phyloP scores from a whole-genome alignment of 2,329 filamentous ascomycete species.

The Xylaria sp. region DNA sequence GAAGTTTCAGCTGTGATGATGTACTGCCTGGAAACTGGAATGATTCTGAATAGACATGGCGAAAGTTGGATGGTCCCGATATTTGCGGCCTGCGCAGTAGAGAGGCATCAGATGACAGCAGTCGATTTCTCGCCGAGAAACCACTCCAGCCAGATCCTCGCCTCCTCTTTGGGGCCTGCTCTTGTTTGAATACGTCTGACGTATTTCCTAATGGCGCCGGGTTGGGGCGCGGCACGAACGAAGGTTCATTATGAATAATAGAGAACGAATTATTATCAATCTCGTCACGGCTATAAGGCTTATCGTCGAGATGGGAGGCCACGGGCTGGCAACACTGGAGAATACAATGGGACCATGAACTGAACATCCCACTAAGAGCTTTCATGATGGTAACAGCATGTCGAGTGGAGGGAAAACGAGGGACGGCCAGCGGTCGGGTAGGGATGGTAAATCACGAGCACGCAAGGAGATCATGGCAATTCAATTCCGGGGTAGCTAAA shows the following conservation, averaged over 20 bases:
- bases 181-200: slow-evolving; percentile 47
- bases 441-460: slow-evolving; percentile 38
- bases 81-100: slow-evolving; percentile 65
- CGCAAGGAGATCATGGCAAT: slow-evolving; percentile 36
- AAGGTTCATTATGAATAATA: slow-evolving; percentile 55
- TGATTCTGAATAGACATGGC: slow-evolving; percentile 62
- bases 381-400: slow-evolving; percentile 53
- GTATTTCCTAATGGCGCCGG: slow-evolving; percentile 43
- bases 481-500: slow-evolving; percentile 42
- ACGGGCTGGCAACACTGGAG: slow-evolving; percentile 59
- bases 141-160: slow-evolving; percentile 55
- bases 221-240: slow-evolving; percentile 51
- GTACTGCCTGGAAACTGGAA: slow-evolving; percentile 46
- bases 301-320: slow-evolving; percentile 54
- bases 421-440: slow-evolving; percentile 49
- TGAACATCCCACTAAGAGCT: slow-evolving; percentile 56
- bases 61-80: slow-evolving; percentile 69
- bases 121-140: slow-evolving; percentile 60
- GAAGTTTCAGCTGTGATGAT: slow-evolving; percentile 45
- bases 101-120: slow-evolving; percentile 55
- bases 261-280: slow-evolving; percentile 51
- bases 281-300: slow-evolving; percentile 54
- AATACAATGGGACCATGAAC: slow-evolving; percentile 61
- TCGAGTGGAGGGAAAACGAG: slow-evolving; percentile 38
- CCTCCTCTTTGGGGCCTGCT: slow-evolving; percentile 52